These are phyloP conservation scores for Tricholoma saponaceum DNA, from an alignment of 768 basidiomycete genomes.

Conservation along the genomic window DNA sequence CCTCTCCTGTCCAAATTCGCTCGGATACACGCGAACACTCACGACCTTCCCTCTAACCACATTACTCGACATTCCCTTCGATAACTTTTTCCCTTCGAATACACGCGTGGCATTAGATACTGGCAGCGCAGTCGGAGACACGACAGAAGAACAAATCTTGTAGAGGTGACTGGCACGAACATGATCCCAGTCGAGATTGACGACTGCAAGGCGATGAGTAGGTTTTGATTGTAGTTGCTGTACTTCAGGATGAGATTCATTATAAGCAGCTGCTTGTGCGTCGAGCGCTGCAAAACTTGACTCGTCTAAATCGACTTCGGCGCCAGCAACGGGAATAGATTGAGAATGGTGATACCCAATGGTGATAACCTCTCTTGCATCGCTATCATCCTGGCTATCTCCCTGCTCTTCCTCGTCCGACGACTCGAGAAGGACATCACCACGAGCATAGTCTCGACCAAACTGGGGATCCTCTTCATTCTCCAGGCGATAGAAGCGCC, in stretches of 20 bases:
- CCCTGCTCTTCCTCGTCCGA: slow-evolving; percentile 68
- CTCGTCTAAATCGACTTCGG: slow-evolving; percentile 80
- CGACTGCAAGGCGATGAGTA: slow-evolving; percentile 79
- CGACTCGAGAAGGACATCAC: slow-evolving; percentile 82
- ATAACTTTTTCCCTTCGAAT: slow-evolving; percentile 11
- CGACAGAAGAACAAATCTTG: slow-evolving; percentile 87
- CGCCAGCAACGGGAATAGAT: slow-evolving; percentile 30
- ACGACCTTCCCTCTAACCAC: slow-evolving; percentile 64
- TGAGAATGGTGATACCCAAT: slow-evolving; percentile 45
- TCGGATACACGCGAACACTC: slow-evolving; percentile 85
- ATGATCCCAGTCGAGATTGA: slow-evolving; percentile 98
- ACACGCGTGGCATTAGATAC: slow-evolving; percentile 12
- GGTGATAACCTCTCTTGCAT: slow-evolving; percentile 43
- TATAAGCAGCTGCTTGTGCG: slow-evolving; percentile 65
- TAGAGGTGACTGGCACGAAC: slow-evolving; percentile 85
- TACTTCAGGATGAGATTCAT: slow-evolving; percentile 44
- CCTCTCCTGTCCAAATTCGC: slow-evolving; percentile 86
- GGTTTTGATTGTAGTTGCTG: slow-evolving; percentile 34
- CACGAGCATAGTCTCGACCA: slow-evolving; percentile 82
- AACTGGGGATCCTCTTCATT: slow-evolving; percentile 28
- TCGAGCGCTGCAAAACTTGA: slow-evolving; percentile 65
- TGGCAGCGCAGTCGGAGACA: slow-evolving; percentile 50
- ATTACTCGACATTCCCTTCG: slow-evolving; percentile 19
- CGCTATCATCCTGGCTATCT: slow-evolving; percentile 36
- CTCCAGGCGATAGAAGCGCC: slow-evolving; percentile 76